These are phyloP conservation scores for Sophora flavescens DNA, from an alignment of 306 rosid species.

Conservation along the genomic window DNA sequence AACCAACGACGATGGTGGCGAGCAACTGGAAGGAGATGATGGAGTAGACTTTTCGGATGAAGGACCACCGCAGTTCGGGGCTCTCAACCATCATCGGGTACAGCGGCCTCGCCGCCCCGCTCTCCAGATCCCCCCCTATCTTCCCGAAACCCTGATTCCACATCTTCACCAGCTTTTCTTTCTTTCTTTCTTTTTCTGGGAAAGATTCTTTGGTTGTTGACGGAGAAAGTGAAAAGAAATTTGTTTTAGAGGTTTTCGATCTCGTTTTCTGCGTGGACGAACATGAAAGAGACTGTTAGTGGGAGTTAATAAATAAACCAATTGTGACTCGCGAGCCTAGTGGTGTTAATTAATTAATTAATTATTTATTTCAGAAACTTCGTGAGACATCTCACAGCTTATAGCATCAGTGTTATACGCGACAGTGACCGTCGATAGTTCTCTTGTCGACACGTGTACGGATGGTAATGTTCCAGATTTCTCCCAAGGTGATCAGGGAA, in stretches of 20 bases:
- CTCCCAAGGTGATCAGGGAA: neutral
- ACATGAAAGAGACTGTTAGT: neutral
- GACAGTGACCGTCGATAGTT: neutral
- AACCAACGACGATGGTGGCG: constrained; percentile 80
- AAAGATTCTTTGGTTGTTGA: neutral
- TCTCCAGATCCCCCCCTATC: constrained; percentile 60
- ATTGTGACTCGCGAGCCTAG: neutral
- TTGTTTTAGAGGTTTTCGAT: neutral
- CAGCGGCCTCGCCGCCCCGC: constrained; percentile 65
- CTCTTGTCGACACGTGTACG: neutral
- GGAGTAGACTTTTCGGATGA: constrained; percentile 87
- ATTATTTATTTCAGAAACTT: constrained; percentile 36
- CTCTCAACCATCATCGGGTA: constrained; percentile 96
- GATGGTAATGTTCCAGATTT: constrained; percentile 7
- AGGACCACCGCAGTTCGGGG: constrained; percentile 92
- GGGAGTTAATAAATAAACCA: neutral
- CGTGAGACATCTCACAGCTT: constrained; percentile 35
- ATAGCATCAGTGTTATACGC: neutral
- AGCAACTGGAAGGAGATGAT: constrained; percentile 76
- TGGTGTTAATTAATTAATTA: neutral
- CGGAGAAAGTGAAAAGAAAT: constrained; percentile 4
- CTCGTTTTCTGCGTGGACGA: neutral
- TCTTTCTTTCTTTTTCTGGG: no score
- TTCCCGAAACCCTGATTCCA: constrained; percentile 51
- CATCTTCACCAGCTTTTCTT: constrained; percentile 31